These are phyloP conservation scores for Plantago elongata DNA, from an alignment of 257 asterid species.

Conservation along the genomic window DNA sequence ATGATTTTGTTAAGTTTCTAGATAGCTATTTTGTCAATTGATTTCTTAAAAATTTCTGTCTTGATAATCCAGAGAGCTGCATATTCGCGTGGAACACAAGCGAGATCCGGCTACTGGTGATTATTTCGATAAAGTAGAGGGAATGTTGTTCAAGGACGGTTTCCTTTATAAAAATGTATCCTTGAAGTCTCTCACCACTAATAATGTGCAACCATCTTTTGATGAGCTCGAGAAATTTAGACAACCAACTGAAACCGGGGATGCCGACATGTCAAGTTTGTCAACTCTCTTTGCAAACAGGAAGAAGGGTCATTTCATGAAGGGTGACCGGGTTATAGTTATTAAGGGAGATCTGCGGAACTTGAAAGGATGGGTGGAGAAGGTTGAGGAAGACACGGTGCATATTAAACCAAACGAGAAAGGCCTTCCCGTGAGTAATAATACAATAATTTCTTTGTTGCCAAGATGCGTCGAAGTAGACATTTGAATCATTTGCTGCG, in stretches of 20 bases:
- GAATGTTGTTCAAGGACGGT: conserved; percentile 96
- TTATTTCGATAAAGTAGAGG: conserved; percentile 77
- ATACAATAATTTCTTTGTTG: not conserved
- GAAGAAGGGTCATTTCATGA: conserved; percentile 93
- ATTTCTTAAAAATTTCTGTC: conserved; percentile 1
- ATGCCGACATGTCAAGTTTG: conserved; percentile 76
- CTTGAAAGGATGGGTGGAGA: conserved; percentile 86
- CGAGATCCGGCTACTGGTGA: conserved; percentile 79
- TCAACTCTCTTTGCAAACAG: conserved; percentile 79
- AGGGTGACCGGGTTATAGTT: conserved; percentile 90
- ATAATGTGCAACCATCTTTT: conserved; percentile 77
- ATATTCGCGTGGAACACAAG: conserved; percentile 77
- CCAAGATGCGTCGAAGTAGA: too few species aligned
- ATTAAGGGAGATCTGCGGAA: conserved; percentile 90
- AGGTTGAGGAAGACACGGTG: conserved; percentile 93
- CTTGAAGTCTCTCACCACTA: conserved; percentile 81
- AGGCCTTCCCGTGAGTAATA: conserved; percentile 56
- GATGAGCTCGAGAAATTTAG: conserved; percentile 97
- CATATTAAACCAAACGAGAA: conserved; percentile 80
- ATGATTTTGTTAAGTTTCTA: not conserved
- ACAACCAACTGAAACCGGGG: conserved; percentile 73
- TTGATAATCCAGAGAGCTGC: conserved; percentile 59
- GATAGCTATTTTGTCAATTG: conserved; percentile 3
- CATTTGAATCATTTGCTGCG: not conserved
- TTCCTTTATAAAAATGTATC: conserved; percentile 77